Conservation (phyloP, 495 filamentous ascomycete genomes). For the Hyaloscypha bicolor region DNA sequence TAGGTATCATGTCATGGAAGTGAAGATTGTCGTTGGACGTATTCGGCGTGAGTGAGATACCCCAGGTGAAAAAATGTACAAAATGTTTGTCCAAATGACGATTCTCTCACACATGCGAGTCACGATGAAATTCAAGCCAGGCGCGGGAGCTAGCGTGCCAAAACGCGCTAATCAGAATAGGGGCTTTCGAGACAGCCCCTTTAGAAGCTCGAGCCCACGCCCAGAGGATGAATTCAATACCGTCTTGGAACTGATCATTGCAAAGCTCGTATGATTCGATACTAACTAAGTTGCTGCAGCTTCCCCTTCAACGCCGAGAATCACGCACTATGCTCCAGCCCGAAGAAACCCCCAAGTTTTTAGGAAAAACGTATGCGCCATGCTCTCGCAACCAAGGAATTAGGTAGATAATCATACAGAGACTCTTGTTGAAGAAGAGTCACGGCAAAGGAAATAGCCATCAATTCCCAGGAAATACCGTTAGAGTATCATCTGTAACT, state of each 20-base stretch:
- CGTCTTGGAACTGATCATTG: background rate
- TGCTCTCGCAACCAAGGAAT: conserved; percentile 15
- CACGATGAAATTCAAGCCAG: background rate
- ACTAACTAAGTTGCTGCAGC: background rate
- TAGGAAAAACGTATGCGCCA: conserved; percentile 16
- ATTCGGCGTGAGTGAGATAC: background rate
- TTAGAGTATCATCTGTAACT: background rate
- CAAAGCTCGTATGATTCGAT: background rate
- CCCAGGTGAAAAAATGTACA: conserved; percentile 6
- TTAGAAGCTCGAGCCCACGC: too few species aligned
- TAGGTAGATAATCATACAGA: conserved; percentile 30
- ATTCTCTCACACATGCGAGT: background rate
- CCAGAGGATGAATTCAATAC: too few species aligned
- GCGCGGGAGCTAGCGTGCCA: conserved; percentile 3
- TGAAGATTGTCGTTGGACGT: background rate
- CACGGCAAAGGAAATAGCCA: conserved; percentile 18
- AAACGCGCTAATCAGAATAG: background rate
- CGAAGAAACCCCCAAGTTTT: background rate
- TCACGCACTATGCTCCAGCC: background rate
- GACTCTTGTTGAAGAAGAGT: conserved; percentile 27
- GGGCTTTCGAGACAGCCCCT: background rate
- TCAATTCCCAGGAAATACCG: background rate
- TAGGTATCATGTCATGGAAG: conserved; percentile 4
- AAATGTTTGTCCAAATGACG: background rate
- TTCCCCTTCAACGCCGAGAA: background rate